Evolutionary conservation across 2,329 filamentous ascomycete species (phyloP).

Genomic region (Helminthosporium solani): DNA sequence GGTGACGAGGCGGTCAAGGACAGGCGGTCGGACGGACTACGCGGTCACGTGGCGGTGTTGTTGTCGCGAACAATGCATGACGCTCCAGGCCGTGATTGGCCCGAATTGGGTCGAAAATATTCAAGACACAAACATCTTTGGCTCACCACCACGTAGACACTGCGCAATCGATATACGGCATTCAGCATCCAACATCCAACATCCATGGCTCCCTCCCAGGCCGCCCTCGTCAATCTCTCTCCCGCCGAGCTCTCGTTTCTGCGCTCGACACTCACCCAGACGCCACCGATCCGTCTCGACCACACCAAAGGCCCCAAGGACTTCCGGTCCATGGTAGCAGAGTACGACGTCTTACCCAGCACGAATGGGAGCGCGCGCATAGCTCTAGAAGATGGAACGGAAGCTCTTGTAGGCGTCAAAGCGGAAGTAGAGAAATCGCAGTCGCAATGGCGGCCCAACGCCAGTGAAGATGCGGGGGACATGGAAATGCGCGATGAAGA

Average conservation of each 20-base stretch:
- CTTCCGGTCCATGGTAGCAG: conserved; percentile 87
- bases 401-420: conserved; percentile 94
- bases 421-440: conserved; percentile 82
- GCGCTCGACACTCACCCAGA: conserved; percentile 78
- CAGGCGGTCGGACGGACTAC: conserved; percentile 24
- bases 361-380: conserved; percentile 92
- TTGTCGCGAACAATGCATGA: conserved; percentile 24
- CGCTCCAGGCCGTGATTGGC: conserved; percentile 24
- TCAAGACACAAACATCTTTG: conserved; percentile 6
- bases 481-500: conserved; percentile 45
- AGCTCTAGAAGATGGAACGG: conserved; percentile 91
- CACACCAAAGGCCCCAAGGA: conserved; percentile 61
- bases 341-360: conserved; percentile 83
- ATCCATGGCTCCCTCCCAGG: conserved; percentile 36
- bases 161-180: no score
- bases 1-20: conserved; percentile 3
- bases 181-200: conserved; percentile 10
- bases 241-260: conserved; percentile 96
- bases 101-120: conserved; percentile 6
- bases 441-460: conserved; percentile 48
- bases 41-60: no score
- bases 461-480: conserved; percentile 29
- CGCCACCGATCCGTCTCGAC: conserved; percentile 85
- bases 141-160: no score
- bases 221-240: conserved; percentile 71